Evolutionary conservation across 164 flowering plant species (phyloP), one percentile per base, ranked within the genome.

Genomic region (Taxillus chinensis): DNA sequence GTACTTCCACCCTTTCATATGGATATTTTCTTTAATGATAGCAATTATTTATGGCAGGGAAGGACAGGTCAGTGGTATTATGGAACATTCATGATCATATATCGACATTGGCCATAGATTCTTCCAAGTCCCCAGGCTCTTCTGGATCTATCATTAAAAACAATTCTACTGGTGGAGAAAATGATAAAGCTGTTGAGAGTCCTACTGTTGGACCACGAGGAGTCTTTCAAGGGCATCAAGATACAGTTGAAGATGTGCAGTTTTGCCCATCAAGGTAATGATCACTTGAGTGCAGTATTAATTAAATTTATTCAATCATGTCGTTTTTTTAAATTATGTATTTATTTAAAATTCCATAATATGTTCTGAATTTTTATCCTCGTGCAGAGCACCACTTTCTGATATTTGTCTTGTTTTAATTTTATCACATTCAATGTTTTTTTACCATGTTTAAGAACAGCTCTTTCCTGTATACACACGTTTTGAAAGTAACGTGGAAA

Each of bases 161-260:
- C 37, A 57, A 60, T 55, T 63, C 86, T 2, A 56, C 58, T 64
- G 77, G 80, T 17, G 77, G 70, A 15, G 74, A 68, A 17, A 67
- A 59, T 64, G 86, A 80, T 55, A 87, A 80, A 67, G 50, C 82
- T 68, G 52, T 68, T 41, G 85, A 81, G 8, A 70, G 89, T 57
- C 78, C 80, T 63, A 42, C 83, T 58, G 70, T 91, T 78, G 89
- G 84, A 66, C 85, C 99, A 17, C 82, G 97, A 13, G 95, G 93
- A 17, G 66, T 87, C 43, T 95, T 77, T 73, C 69, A 70, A 51
- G 97, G 99, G 63, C 97, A 93, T 67, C 85, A 75, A 4, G 96
- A 90, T 68, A 95, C 99, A 15, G 97, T 95, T 74, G 99, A 95
- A 81, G 99, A 95, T 76, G 99, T 95, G 68, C 80, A 89, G 69